These are phyloP conservation scores for Moricandia arvensis DNA, from an alignment of 345 rosid genomes.

Conservation along the genomic window DNA sequence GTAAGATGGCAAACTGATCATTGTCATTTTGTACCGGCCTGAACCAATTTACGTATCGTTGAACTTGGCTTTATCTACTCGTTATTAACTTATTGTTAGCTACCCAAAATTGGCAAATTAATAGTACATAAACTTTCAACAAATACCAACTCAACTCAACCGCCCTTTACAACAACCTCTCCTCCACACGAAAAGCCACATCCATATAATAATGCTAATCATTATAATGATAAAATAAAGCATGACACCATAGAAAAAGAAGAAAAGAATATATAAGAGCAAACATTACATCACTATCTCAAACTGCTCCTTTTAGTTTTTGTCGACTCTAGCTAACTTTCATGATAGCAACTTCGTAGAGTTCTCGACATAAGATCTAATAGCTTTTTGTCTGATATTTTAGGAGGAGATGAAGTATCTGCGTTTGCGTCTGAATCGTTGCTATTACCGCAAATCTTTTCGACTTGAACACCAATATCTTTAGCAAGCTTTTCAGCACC, in stretches of 20 bases:
- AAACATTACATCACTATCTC: slow-evolving; percentile 12
- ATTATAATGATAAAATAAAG: background rate
- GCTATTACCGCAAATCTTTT: slow-evolving; percentile 47
- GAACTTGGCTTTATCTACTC: slow-evolving; percentile 16
- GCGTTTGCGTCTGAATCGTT: slow-evolving; percentile 11
- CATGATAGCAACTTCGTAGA: slow-evolving; percentile 41
- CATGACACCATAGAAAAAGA: background rate
- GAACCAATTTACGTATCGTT: background rate
- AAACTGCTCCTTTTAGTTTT: slow-evolving; percentile 15
- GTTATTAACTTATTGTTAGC: slow-evolving; percentile 2
- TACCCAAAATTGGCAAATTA: background rate
- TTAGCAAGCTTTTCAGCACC: slow-evolving; percentile 50
- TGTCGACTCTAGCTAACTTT: slow-evolving; percentile 20
- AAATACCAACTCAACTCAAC: slow-evolving; percentile 17
- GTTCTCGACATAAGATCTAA: slow-evolving; percentile 52
- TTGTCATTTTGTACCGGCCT: background rate
- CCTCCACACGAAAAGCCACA: slow-evolving; percentile 9
- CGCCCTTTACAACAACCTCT: slow-evolving; percentile 15
- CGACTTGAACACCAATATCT: slow-evolving; percentile 50
- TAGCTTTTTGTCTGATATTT: slow-evolving; percentile 58
- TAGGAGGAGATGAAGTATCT: slow-evolving; percentile 3
- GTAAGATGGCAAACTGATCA: background rate
- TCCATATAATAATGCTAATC: background rate
- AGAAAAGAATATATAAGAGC: slow-evolving; percentile 26
- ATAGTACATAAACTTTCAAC: background rate